A percentile compares a stretch with the other conserved stretches of the same genome.
Conservation (phyloP, 2,329 filamentous ascomycete genomes). For the Diaporthe batatas region DNA sequence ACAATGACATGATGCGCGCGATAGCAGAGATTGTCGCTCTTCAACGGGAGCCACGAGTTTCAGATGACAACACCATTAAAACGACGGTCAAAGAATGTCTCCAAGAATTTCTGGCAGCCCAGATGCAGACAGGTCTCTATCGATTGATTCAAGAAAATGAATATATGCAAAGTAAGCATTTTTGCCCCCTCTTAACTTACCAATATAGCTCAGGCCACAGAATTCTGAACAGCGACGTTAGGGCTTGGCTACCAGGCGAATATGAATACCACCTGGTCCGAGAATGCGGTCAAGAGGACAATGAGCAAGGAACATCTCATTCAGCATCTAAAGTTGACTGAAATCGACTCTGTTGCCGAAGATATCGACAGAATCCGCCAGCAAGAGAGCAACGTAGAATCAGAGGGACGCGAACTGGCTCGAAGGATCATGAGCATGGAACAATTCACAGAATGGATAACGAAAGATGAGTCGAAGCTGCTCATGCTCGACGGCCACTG, state of each 20-base stretch:
- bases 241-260: not conserved
- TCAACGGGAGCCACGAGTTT: not conserved
- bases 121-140: constrained; percentile 19
- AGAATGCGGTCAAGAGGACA: accelerated
- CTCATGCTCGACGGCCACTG: constrained; percentile 19
- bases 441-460: constrained; percentile 2
- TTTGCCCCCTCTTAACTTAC: not conserved
- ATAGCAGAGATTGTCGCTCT: not conserved
- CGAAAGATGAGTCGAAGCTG: not conserved
- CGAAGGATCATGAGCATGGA: constrained; percentile 1
- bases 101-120: not conserved
- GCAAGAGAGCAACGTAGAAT: constrained; percentile 18
- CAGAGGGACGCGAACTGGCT: not conserved
- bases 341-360: not conserved
- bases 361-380: not conserved
- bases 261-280: no score
- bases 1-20: not conserved
- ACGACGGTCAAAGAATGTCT: not conserved
- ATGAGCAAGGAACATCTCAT: not conserved
- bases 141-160: not conserved
- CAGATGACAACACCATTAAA: not conserved
- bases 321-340: not conserved
- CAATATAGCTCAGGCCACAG: no score
- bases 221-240: not conserved
- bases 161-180: not conserved